These are phyloP conservation scores for Leptographium wingfieldii DNA, from an alignment of 2,329 filamentous ascomycete genomes.

Conservation along the genomic window DNA sequence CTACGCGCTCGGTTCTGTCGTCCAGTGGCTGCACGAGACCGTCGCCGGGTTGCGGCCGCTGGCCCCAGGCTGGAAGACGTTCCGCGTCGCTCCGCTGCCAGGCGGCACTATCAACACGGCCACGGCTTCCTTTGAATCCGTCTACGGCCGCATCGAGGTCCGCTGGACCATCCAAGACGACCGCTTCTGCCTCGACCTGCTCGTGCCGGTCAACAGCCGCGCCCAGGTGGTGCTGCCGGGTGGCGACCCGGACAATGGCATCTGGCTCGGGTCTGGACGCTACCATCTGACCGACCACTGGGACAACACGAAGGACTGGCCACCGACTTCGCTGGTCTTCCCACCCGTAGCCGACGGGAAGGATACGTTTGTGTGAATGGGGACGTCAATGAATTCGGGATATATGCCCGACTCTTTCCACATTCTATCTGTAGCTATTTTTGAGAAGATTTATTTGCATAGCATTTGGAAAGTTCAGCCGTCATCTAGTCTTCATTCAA, in stretches of 20 bases:
- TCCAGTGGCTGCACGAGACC: slow-evolving; percentile 23
- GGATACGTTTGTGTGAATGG: neutral
- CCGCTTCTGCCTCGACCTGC: slow-evolving; percentile 5
- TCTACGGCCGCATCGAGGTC: slow-evolving; percentile 19
- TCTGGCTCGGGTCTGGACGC: slow-evolving; percentile 8
- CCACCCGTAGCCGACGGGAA: neutral
- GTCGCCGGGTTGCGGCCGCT: slow-evolving; percentile 19
- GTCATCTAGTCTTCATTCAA: no score
- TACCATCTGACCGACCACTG: slow-evolving; percentile 4
- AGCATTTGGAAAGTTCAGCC: no score
- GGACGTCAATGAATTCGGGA: no score
- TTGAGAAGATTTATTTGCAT: no score
- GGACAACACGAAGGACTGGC: slow-evolving; percentile 6
- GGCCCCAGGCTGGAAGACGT: slow-evolving; percentile 19
- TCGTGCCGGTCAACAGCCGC: slow-evolving; percentile 10
- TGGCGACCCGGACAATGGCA: neutral
- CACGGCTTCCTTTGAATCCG: slow-evolving; percentile 18
- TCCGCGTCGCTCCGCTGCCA: slow-evolving; percentile 17
- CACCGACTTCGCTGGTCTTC: slow-evolving; percentile 1
- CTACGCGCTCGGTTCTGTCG: slow-evolving; percentile 27
- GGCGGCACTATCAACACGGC: slow-evolving; percentile 14
- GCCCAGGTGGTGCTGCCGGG: slow-evolving; percentile 8
- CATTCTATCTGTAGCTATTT: no score
- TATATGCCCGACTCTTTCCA: no score
- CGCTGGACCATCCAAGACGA: slow-evolving; percentile 16